These are phyloP conservation scores for Ustilago shanxiensis DNA, from an alignment of 1,284 basidiomycete species.

Conservation along the genomic window DNA sequence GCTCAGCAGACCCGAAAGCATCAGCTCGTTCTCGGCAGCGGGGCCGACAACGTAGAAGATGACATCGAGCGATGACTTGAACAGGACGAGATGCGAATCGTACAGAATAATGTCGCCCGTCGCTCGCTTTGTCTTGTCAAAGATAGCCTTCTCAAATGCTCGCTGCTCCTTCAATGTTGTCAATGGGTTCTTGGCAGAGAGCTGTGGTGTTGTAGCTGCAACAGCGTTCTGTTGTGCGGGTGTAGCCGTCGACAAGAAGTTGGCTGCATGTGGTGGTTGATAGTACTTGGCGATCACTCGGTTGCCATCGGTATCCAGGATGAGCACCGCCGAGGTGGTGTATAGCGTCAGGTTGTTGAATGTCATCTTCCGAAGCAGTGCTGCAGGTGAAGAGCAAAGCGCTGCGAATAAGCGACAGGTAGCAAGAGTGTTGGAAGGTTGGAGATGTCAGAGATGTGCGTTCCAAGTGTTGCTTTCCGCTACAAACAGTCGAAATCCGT, in stretches of 20 bases:
- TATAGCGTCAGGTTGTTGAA: slow-evolving; percentile 67
- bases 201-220: slow-evolving; percentile 48
- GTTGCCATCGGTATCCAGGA: slow-evolving; percentile 93
- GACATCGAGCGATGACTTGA: slow-evolving; percentile 93
- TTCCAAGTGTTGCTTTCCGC: slow-evolving; percentile 24
- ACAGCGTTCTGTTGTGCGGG: slow-evolving; percentile 58
- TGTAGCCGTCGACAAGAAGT: slow-evolving; percentile 37
- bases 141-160: slow-evolving; percentile 93
- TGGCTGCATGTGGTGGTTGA: slow-evolving; percentile 77
- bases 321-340: slow-evolving; percentile 76
- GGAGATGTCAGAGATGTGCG: not conserved
- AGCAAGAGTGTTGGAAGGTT: not conserved
- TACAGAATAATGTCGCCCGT: slow-evolving; percentile 87
- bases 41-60: slow-evolving; percentile 94
- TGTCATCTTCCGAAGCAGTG: slow-evolving; percentile 41
- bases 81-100: slow-evolving; percentile 89
- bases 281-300: slow-evolving; percentile 97
- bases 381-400: not conserved
- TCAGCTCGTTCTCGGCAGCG: slow-evolving; percentile 91
- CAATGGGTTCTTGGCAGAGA: slow-evolving; percentile 74
- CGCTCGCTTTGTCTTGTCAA: slow-evolving; percentile 78
- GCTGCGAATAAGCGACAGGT: not conserved
- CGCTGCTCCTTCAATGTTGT: slow-evolving; percentile 89
- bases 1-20: slow-evolving; percentile 86
- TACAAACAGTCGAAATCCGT: not conserved